Evolutionary conservation across 2,329 filamentous ascomycete species (phyloP), one percentile per base, ranked within the genome.

Genomic region (Ilyonectria mors-panacis): DNA sequence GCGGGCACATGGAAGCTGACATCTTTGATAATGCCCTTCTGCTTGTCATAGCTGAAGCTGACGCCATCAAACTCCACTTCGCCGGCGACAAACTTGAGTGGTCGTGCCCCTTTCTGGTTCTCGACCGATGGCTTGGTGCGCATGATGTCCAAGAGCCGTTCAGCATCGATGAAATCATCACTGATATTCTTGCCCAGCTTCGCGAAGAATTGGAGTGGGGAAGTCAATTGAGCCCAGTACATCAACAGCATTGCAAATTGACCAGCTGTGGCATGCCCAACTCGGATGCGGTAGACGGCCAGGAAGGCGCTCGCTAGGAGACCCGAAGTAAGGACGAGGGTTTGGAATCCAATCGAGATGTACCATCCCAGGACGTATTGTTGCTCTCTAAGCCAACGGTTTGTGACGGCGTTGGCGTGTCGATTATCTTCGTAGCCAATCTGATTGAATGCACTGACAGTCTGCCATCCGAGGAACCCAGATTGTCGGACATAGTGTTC

Each of bases 201-300:
- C 7, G 87, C 86, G 75, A 94, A 93, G 78, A 92, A 93, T 70
- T 90, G 90, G 59, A 94, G 84, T 2, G 92, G 92, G 2, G 88
- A 86, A 50, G 92, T 91, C 42, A 94, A 84, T 75, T 94, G 92
- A 19, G 87, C 87, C 91, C 93, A 93, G 78, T 94, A 94, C 59
- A 91, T 91, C 66, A 94, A 81, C 17, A 94, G 83, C 80, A 91
- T 89, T 62, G 92, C 89, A 72, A 94, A 93, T 70, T 92, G 86
- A 62, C 92, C 92, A 12, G 92, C 83, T 6, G 87, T 88, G 5
- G 88, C 86, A 59, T 86, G 80, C 1, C 86, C 86, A n/a, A 84
- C 85, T 2, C 86, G 90, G 60, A 94, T 90, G 69, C 92, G 91
- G 76, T 90, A 92, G 0, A 90, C 86, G 2, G 87, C 87, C 45